A percentile compares a stretch with the other conserved stretches of the same genome.
Conservation (phyloP, 169 alveolate genomes). For the Plasmodium falciparum region DNA sequence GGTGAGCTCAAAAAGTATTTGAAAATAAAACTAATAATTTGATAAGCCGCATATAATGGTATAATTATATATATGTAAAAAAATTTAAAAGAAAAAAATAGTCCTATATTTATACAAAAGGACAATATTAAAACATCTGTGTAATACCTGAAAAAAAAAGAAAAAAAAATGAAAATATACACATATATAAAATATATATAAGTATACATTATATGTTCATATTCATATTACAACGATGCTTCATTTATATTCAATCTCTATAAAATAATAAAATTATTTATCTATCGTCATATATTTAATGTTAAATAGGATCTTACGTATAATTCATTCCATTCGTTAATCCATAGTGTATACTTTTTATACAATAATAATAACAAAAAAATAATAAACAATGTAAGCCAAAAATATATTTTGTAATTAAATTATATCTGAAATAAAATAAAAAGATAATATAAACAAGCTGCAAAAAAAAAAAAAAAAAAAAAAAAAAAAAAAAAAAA, state of each 20-base stretch:
- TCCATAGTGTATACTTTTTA: slow-evolving; percentile 70
- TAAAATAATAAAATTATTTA: too few species aligned
- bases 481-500: too few species aligned
- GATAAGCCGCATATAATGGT: slow-evolving; percentile 60
- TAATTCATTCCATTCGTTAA: slow-evolving; percentile 47
- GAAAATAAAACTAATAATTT: slow-evolving; percentile 48
- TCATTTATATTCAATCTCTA: too few species aligned
- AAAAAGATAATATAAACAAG: slow-evolving; percentile 51
- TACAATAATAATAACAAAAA: slow-evolving; percentile 65
- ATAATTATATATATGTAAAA: slow-evolving; percentile 62
- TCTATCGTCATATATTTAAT: too few species aligned
- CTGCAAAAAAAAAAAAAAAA: slow-evolving; percentile 37
- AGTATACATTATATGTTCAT: not conserved
- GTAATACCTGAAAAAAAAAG: slow-evolving; percentile 34
- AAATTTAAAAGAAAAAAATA: slow-evolving; percentile 68
- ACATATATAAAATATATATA: not conserved
- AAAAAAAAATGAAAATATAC: not conserved
- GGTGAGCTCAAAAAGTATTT: slow-evolving; percentile 62
- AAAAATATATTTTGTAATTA: slow-evolving; percentile 64
- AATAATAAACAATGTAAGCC: slow-evolving; percentile 40
- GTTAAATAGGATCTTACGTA: slow-evolving; percentile 35
- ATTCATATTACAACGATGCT: not conserved
- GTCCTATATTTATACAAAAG: slow-evolving; percentile 56
- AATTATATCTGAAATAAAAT: slow-evolving; percentile 33
- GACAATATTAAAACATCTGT: slow-evolving; percentile 65